Base-by-base conservation (phyloP, 225 moss, liverwort and hornwort species). In the Neckera pumila region DNA sequence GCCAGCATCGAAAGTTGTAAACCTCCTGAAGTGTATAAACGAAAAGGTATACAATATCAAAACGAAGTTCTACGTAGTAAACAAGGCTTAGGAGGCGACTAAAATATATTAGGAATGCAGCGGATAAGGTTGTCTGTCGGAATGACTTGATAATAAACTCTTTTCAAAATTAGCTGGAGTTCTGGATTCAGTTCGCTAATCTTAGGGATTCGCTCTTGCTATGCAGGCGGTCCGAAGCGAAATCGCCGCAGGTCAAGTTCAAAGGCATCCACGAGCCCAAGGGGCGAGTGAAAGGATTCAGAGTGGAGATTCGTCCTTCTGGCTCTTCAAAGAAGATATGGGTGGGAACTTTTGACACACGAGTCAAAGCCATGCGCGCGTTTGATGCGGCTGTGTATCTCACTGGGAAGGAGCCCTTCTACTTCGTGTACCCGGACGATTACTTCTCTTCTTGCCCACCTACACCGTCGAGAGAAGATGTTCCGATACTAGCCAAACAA, bases 221-320 rank as follows among this genome's bases (percentile, higher is more conserved):
- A 7, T 83, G 86, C 84, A 92, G 92, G 67, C 83, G 49, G 61
- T 57, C 58, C 34, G 75, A 86, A 20, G 76, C 23, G 17, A 43
- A 74, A 69, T 42, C 21, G 61, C 28, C 30, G 28, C 43, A 15
- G 72, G 34, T 45, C 25, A 90, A 84, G 72, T 85, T 13, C 66
- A 87, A 87, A 66, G 92, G 92, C 26, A 92, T 92, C 34, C 92
- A 78, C 63, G 89, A 91, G 66, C 93, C 93, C 63, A 90, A 84
- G 90, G 93, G 91, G 20, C 91, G 93, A 70, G 91, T 91, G 75
- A 93, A 88, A 66, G 86, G 86, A 23, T 93, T 10, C 63, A 77
- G 91, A 80, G 93, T 91, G 61, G 92, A 92, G 86, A 73, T 89
- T 84, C 92, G 92, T 56, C 92, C 88, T 31, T 11, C 89, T 11